Conservation (phyloP, 2,329 filamentous ascomycete species). For the Chaetothyriales sp. region DNA sequence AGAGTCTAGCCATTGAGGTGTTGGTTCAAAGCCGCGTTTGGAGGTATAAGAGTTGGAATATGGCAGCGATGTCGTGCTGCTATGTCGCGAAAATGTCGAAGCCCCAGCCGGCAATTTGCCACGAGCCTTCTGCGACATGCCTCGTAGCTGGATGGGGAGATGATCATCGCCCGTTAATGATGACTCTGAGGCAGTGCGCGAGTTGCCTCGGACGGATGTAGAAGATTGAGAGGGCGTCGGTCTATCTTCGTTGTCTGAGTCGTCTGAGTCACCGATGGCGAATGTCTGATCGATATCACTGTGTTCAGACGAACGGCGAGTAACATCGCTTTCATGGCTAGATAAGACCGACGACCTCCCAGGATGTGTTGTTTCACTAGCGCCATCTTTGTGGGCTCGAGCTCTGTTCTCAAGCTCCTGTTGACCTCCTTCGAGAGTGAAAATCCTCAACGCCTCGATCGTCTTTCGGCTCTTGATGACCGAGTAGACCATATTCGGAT, state of each 20-base stretch:
- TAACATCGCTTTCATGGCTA: constrained; percentile 44
- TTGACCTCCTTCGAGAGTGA: constrained; percentile 82
- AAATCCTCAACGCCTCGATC: constrained; percentile 70
- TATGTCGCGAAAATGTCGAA: constrained; percentile 74
- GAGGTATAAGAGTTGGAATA: constrained; percentile 47
- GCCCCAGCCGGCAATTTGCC: constrained; percentile 85
- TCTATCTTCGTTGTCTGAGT: constrained; percentile 50
- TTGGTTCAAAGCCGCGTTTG: constrained; percentile 53
- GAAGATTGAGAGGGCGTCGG: constrained; percentile 46
- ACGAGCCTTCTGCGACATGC: constrained; percentile 93
- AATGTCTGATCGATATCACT: constrained; percentile 54
- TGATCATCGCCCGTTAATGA: constrained; percentile 57
- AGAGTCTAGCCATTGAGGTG: constrained; percentile 69
- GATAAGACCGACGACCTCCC: constrained; percentile 28
- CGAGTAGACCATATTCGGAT: constrained; percentile 64
- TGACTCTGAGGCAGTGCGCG: constrained; percentile 53
- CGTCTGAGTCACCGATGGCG: constrained; percentile 72
- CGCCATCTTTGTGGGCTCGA: constrained; percentile 26
- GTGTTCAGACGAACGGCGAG: constrained; percentile 50
- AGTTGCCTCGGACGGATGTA: constrained; percentile 36
- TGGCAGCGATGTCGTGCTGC: constrained; percentile 67
- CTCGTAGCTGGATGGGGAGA: constrained; percentile 65
- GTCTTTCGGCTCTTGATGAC: constrained; percentile 65
- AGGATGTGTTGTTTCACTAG: constrained; percentile 34
- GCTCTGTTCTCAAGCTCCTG: constrained; percentile 63